phyloP scores from a whole-genome alignment of 345 rosid genomes.

The Populus ilicifolia region DNA sequence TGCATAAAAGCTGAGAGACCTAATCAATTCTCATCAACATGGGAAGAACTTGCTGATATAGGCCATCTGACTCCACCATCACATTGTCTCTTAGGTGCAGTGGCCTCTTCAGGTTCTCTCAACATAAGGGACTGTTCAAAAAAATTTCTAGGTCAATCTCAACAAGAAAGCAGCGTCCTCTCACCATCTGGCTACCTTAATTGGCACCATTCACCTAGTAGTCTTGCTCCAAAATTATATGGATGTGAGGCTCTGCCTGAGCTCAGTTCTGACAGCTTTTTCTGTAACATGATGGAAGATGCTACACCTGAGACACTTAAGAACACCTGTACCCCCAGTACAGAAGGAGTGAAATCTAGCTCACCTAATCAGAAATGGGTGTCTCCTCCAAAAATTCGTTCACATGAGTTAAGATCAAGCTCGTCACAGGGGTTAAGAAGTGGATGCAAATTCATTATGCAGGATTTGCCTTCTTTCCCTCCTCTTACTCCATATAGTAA shows the following conservation, averaged over 20 bases:
- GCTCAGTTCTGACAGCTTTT: not conserved
- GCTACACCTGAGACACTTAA: slow-evolving; percentile 11
- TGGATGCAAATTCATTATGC: slow-evolving; percentile 21
- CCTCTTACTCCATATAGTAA: slow-evolving; percentile 27
- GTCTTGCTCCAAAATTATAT: slow-evolving; percentile 4
- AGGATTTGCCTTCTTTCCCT: slow-evolving; percentile 27
- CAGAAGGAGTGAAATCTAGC: slow-evolving; percentile 8
- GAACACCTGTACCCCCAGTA: slow-evolving; percentile 19
- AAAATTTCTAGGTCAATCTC: not conserved
- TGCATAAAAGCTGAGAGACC: not conserved
- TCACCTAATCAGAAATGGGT: slow-evolving; percentile 25
- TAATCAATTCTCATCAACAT: slow-evolving; percentile 18
- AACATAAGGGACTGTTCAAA: not conserved
- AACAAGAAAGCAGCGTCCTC: slow-evolving; percentile 9
- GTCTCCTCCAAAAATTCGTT: slow-evolving; percentile 22
- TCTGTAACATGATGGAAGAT: slow-evolving; percentile 6
- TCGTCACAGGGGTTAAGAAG: slow-evolving; percentile 14
- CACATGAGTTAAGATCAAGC: slow-evolving; percentile 18
- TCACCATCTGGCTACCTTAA: slow-evolving; percentile 14
- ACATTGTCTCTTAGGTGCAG: slow-evolving; percentile 6
- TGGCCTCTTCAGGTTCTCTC: slow-evolving; percentile 24
- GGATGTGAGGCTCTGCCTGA: slow-evolving; percentile 5
- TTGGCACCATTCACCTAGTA: slow-evolving; percentile 13
- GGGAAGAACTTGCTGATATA: slow-evolving; percentile 19
- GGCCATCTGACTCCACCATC: slow-evolving; percentile 22